Evolutionary conservation across 129 eudicot genomes (phyloP), one percentile per base, ranked within the genome.

Genomic region (Flaveria robusta): DNA sequence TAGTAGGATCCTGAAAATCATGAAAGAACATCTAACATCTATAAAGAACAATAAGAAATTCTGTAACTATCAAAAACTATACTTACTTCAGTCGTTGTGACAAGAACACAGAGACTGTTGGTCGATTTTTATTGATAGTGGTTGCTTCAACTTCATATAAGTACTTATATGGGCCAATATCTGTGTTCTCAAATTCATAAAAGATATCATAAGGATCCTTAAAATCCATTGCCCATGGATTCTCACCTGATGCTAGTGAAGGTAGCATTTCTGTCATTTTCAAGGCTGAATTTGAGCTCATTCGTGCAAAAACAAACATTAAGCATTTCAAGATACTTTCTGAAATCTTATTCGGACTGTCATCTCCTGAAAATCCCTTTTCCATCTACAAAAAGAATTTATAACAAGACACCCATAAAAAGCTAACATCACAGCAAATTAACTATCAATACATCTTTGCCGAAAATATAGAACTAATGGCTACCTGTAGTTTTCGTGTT

Each of bases 121-220:
- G 86, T 23, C 81, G 88, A 42, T 82, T 80, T 19, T 77, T 75
- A 83, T 85, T 84, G 22, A 88, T 85, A 14, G 84, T 81, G 50
- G 83, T 31, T 37, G 88, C 93, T 72, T 92, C 93, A 41, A 92
- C 79, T 37, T 87, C 83, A 72, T 77, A 82, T 19, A 92, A 71
- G 41, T 88, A 65, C 77, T 81, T 86, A 74, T 92, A 92, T 16
- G 98, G 86, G 46, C 98, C 98, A 66, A 92, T 84, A 55, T 89
- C 92, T 37, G 86, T 79, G 74, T 79, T 77, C 60, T 84, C 90
- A 66, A 86, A 89, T 69, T 86, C 80, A 39, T 85, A 86, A 26
- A 85, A 87, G n/a, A 82, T 83, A 64, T 79, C 76, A 69, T 89
- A 89, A 18, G 98, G 98, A 83, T 92, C 96, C 83, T 76, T 86